Evolutionary conservation across 2,329 filamentous ascomycete genomes (phyloP), one percentile per base, ranked within the genome.

Genomic region (Rachicladosporium sp.): DNA sequence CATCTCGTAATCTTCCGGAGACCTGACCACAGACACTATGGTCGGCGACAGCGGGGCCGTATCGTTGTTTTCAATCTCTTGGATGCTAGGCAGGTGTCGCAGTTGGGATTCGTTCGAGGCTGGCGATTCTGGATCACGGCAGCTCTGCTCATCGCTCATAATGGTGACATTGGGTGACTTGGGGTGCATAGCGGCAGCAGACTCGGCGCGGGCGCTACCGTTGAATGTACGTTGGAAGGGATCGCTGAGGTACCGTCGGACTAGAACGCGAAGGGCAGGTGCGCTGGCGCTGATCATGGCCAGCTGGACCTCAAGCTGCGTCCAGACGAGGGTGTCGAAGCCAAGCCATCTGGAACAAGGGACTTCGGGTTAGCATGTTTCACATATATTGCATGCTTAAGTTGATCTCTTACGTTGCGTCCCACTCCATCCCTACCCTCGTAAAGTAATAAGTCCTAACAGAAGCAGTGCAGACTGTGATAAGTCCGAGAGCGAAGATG

Each of bases 391-490:
- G 23, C 7, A 27, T 27, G 23, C 23, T 27, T 6, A 27, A 27
- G 23, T 27, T 27, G 23, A 27, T 27, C 2, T 27, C 23, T 27
- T 27, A 27, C 23, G 23, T 27, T 2, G 23, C 23, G 23, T 27
- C 23, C 23, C 23, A 27, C 8, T 27, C 23, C 23, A 27, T 27
- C 4, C 42, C 49, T 6, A 58, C 40, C 23, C 43, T 39, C 9
- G 33, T 33, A 9, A 58, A 46, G 38, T 54, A 57, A 19, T 52
- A 46, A n/a, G 60, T 59, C 11, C 60, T 47, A 21, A 52, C 51
- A 27, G 53, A 48, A 29, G 54, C 58, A 7, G 55, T 52, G 10
- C 44, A 56, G 2, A 58, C 48, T 4, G 59, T 58, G 23, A 52
- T 37, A 3, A 52, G 37, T 3, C 51, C 51, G 1, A 50, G 29